These are phyloP conservation scores for Serpula lacrymans DNA, from an alignment of 768 basidiomycete species.

Conservation along the genomic window DNA sequence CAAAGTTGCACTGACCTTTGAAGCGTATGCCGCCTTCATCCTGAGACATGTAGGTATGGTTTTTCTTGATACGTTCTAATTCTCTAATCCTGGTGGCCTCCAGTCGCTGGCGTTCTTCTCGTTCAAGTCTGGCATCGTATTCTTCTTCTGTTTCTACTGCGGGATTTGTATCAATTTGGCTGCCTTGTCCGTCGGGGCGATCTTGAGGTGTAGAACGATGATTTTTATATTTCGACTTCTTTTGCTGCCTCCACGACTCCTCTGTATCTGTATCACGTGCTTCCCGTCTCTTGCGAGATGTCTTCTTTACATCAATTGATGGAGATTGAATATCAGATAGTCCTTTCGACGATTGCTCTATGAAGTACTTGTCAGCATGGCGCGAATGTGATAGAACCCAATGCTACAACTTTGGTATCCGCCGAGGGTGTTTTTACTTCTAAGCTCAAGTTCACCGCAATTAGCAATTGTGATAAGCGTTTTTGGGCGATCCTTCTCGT, in stretches of 20 bases:
- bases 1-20: slow-evolving; percentile 45
- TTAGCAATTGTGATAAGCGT: slow-evolving; percentile 65
- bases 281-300: too few relatives aligned
- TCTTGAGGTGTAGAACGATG: slow-evolving; percentile 4
- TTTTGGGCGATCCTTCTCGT: slow-evolving; percentile 71
- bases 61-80: slow-evolving; percentile 45
- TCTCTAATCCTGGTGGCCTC: slow-evolving; percentile 45
- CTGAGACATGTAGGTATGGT: slow-evolving; percentile 29
- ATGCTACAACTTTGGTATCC: too few relatives aligned
- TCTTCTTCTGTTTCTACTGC: slow-evolving; percentile 65
- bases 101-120: slow-evolving; percentile 60
- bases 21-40: slow-evolving; percentile 53
- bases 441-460: slow-evolving; percentile 83
- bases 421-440: slow-evolving; percentile 32
- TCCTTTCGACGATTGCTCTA: too few relatives aligned
- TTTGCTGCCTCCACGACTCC: slow-evolving; percentile 13
- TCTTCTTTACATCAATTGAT: too few relatives aligned
- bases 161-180: too few relatives aligned
- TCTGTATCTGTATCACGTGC: slow-evolving; percentile 26
- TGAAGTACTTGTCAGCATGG: too few relatives aligned
- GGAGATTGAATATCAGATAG: too few relatives aligned
- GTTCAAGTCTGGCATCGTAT: slow-evolving; percentile 65
- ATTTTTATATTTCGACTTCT: slow-evolving; percentile 23
- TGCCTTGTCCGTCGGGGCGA: slow-evolving; percentile 3
- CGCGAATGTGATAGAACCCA: too few relatives aligned